Evolutionary conservation across 176 grass and related monocot genomes (phyloP), one percentile per base, ranked within the genome.

Genomic region (Chloris gayana): DNA sequence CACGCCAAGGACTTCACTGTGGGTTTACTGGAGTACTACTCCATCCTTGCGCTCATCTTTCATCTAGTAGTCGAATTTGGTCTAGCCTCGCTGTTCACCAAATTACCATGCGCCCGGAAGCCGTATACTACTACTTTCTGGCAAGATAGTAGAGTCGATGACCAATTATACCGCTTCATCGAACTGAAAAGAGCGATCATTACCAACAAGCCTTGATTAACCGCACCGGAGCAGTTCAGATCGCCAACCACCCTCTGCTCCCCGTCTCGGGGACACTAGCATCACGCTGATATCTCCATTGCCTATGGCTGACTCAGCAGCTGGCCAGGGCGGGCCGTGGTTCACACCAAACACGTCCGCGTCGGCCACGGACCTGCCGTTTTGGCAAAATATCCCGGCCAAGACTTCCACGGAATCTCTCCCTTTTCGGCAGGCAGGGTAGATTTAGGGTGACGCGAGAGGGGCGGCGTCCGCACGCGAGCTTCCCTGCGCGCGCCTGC

Each of bases 381-480:
- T 17, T 13, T 10, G 61, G 61, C 68, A 87, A 82, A 61, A 77
- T 82, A 77, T 82, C 86, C 29, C 74, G 13, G 13, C 45, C 44
- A 10, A 30, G 56, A 15, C 12, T 42, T 2, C 22, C 59, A 10
- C 38, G 14, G 21, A 41, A 73, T 37, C 26, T 37, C 2, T 46
- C 80, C 15, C 46, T 21, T 59, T 78, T 26, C 5, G 80, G 86
- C 38, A 73, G 73, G 69, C 38, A 73, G 74, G 69, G 59, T 64
- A 0, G 85, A 76, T 82, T 15, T 65, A 56, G 44, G 65, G 32
- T 64, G 85, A 66, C 73, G 79, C 67, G 14, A 35, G 54, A n/a
- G 7, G 17, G 14, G 72, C 26, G 42, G 6, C 25, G 29, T 25
- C 64, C 53, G 70, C 22, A 21, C 51, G 49, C 9, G 13, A n/a